Base-by-base conservation (phyloP, 352 stramenopile species). In the Halophytophthora batemanensis region DNA sequence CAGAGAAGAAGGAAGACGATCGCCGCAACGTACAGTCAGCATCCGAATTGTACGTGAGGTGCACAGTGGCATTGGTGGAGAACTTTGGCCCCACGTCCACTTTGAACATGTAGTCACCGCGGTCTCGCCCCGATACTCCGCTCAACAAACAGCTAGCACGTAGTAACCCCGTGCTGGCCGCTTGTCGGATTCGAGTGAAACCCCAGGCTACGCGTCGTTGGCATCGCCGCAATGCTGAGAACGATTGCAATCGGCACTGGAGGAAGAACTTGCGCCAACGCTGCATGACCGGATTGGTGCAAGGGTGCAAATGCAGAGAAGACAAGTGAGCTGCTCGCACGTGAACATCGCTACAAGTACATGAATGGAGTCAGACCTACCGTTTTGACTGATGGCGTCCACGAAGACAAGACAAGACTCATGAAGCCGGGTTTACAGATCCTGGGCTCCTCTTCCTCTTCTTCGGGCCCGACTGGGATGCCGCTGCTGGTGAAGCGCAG, bases 21-120 rank as follows among this genome's bases (percentile, higher is more conserved):
- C n/a, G 2, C 17, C 2, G 11, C 28, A 15, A 53, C 74, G 51
- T 61, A 90, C 80, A 90, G 28, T 90, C 80, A 15, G 72, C 74
- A 14, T 90, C 75, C 33, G 72, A 78, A 56, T 80, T 86, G 61
- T 87, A 88, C 1, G 71, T 59, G 40, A 86, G 22, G 15, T 86
- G 75, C 42, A 82, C 25, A 0, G 69, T 80, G 2, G 77, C 59
- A n/a, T 47, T 62, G 3, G 74, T 72, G 3, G 73, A 61, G 56
- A 90, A 90, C 18, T 59, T 61, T 4, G 68, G 65, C 15, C 80
- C 80, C 18, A 88, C 58, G 22, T 90, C 75, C 3, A 88, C 10
- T 58, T 87, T 87, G 17, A 90, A 19, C 19, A 82, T 53, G 44
- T 90, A 86, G 18, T 90, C 77, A 3, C 77, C 77, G 2, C 65